These are phyloP conservation scores for Pistacia vera DNA, from an alignment of 345 rosid genomes.

Conservation along the genomic window DNA sequence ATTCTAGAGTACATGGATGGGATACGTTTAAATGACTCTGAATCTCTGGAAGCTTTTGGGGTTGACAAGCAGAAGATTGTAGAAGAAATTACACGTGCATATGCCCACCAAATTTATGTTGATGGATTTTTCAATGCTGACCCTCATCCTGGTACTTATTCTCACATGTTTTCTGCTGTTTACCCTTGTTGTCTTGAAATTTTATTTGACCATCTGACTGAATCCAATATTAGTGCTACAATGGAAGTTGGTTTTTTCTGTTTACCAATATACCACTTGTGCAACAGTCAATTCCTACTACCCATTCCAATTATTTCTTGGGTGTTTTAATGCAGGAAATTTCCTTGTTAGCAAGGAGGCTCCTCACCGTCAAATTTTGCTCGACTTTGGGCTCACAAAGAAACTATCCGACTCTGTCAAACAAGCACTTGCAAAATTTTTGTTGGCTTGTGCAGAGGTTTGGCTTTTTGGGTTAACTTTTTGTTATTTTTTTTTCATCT, in stretches of 20 bases:
- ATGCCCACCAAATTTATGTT: constrained; percentile 94
- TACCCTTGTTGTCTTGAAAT: not conserved
- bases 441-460: constrained; percentile 96
- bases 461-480: constrained; percentile 16
- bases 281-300: not conserved
- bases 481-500: not conserved
- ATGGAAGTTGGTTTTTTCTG: not conserved
- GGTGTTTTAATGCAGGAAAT: constrained; percentile 61
- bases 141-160: constrained; percentile 85
- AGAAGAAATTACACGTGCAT: constrained; percentile 98
- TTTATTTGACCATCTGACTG: not conserved
- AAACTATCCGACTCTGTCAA: constrained; percentile 71
- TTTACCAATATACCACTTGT: not conserved
- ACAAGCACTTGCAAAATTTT: constrained; percentile 96
- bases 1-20: constrained; percentile 97
- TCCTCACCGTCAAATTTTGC: constrained; percentile 86
- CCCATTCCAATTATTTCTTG: constrained; percentile 13
- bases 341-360: constrained; percentile 90
- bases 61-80: constrained; percentile 78
- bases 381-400: constrained; percentile 95
- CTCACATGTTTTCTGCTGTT: not conserved
- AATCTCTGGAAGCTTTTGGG: constrained; percentile 70
- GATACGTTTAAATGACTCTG: constrained; percentile 82
- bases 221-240: not conserved
- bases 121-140: constrained; percentile 98